These are phyloP conservation scores for Lachancea meyersii DNA, from an alignment of 805 yeast genomes.

Conservation along the genomic window DNA sequence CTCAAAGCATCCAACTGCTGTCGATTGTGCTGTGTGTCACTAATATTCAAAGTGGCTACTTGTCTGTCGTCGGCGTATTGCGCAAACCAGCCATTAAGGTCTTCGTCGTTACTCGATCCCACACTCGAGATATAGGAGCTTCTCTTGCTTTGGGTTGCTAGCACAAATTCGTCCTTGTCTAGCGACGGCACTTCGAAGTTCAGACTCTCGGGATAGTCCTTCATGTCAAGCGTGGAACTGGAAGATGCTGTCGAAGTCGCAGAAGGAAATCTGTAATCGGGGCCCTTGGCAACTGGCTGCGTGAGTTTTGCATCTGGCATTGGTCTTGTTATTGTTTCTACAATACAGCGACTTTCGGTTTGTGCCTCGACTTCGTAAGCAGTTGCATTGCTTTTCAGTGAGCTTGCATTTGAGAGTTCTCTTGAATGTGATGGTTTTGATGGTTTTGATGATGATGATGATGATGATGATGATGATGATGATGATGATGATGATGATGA, in stretches of 20 bases:
- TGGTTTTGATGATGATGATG: not conserved
- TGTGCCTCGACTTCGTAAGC: slow-evolving; percentile 11
- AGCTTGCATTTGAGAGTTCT: slow-evolving; percentile 11
- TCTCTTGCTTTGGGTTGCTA: slow-evolving; percentile 19
- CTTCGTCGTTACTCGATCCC: slow-evolving; percentile 8
- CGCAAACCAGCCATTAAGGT: slow-evolving; percentile 8
- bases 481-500: not conserved
- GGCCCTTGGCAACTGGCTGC: slow-evolving; percentile 8
- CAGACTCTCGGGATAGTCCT: slow-evolving; percentile 15
- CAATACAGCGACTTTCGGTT: not conserved
- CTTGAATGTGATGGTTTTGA: slow-evolving; percentile 3
- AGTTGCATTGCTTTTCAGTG: slow-evolving; percentile 15
- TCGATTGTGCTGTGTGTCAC: slow-evolving; percentile 1
- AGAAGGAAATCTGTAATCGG: slow-evolving; percentile 10
- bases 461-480: not conserved
- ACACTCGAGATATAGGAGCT: slow-evolving; percentile 28
- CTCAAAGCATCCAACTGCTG: slow-evolving; percentile 1
- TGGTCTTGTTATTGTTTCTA: not conserved
- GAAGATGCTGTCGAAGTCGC: slow-evolving; percentile 9
- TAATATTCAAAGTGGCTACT: slow-evolving; percentile 1
- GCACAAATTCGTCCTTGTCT: slow-evolving; percentile 21
- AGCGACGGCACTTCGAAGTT: slow-evolving; percentile 18
- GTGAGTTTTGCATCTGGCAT: not conserved
- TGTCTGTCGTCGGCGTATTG: slow-evolving; percentile 6
- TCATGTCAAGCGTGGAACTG: slow-evolving; percentile 5